Evolutionary conservation across 345 rosid genomes (phyloP), one percentile per base, ranked within the genome.

Genomic region (Conringia planisiliqua): DNA sequence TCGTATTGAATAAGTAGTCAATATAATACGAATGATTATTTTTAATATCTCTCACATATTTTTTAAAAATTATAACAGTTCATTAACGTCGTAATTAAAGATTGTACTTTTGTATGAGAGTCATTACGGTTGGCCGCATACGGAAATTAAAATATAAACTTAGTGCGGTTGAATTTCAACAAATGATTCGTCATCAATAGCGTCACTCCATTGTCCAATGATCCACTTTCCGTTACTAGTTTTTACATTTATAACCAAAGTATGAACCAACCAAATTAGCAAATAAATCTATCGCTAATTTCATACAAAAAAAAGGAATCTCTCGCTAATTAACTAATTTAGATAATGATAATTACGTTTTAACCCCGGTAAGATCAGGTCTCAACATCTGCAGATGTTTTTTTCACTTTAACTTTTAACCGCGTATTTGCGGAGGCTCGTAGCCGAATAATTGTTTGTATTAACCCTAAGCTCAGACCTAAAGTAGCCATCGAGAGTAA

Each of bases 91-190:
- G 27, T 39, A 39, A n/a, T n/a, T n/a, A n/a, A 10, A 42, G 29
- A 69, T 42, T 42, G 4, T 18, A n/a, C 18, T 29, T 30, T 56
- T 12, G 2, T 12, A 3, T 24, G 59, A 47, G 27, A 24, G 1
- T 35, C 8, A 29, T 60, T 55, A 72, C 86, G 22, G 68, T 79
- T 80, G 83, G 85, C 85, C 78, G 72, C 83, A 70, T 63, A 63
- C 29, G 9, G 68, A 13, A 35, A 39, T 55, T 1, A 57, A 35
- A n/a, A 12, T 18, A 40, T 12, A 74, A 74, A 66, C 66, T 36
- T 38, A 4, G 44, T 59, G 70, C 70, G 73, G 29, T 33, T 66
- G 17, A 13, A 14, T n/a, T 64, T 10, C 16, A 40, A 26, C 33
- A 62, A 59, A 50, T 40, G 27, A 65, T 71, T 66, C 80, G 83